These are phyloP conservation scores for Calocybe cyanea DNA, from an alignment of 768 basidiomycete species.

Conservation along the genomic window DNA sequence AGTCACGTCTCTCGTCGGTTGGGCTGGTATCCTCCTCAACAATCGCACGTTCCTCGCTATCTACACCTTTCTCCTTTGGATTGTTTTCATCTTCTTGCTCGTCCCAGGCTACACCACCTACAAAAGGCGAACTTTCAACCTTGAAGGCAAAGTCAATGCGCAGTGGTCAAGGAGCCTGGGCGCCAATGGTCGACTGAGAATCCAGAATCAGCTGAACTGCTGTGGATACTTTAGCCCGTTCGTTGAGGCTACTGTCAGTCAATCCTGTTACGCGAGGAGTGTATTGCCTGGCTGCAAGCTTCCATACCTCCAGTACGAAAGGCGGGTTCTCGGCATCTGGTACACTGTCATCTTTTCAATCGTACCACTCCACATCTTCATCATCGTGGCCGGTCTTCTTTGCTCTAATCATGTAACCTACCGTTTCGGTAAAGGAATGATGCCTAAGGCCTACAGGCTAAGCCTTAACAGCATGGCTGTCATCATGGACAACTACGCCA, in stretches of 20 bases:
- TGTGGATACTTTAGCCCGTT: slow-evolving; percentile 82
- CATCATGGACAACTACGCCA: slow-evolving; percentile 83
- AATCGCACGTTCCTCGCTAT: slow-evolving; percentile 78
- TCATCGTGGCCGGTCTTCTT: slow-evolving; percentile 61
- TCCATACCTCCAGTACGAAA: slow-evolving; percentile 56
- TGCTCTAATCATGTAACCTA: slow-evolving; percentile 86
- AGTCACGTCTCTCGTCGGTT: slow-evolving; percentile 68
- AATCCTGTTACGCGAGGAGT: slow-evolving; percentile 72
- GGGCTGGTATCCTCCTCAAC: slow-evolving; percentile 79
- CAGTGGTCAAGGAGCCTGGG: slow-evolving; percentile 71
- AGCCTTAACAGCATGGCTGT: slow-evolving; percentile 72
- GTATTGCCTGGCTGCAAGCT: slow-evolving; percentile 73
- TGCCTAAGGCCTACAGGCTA: slow-evolving; percentile 78
- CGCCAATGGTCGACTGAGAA: slow-evolving; percentile 53
- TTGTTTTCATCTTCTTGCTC: slow-evolving; percentile 66
- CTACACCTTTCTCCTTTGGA: slow-evolving; percentile 76
- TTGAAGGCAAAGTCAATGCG: slow-evolving; percentile 76
- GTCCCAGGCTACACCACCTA: slow-evolving; percentile 78
- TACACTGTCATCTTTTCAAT: slow-evolving; percentile 62
- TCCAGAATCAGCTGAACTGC: slow-evolving; percentile 74
- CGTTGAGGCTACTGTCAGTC: slow-evolving; percentile 71
- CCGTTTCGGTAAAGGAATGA: slow-evolving; percentile 85
- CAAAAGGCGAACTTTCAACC: slow-evolving; percentile 70
- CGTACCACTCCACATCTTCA: slow-evolving; percentile 62
- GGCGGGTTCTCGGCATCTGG: slow-evolving; percentile 54